phyloP scores from a whole-genome alignment of 768 basidiomycete species.

The Trametopsis cervina region DNA sequence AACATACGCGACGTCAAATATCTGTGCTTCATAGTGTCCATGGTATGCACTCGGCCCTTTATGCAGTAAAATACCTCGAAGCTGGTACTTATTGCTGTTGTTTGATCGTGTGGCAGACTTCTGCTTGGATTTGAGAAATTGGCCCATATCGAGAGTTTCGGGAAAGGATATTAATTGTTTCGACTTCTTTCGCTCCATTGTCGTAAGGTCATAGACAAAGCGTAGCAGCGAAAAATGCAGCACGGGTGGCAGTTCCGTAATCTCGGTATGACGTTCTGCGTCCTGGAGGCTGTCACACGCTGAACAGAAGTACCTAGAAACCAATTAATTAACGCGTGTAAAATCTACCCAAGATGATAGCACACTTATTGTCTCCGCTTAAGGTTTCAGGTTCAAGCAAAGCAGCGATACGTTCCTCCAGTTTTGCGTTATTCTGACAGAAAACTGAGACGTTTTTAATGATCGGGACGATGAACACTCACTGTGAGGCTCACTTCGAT shows the following conservation, averaged over 20 bases:
- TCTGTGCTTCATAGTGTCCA: slow-evolving; percentile 85
- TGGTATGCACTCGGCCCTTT: slow-evolving; percentile 90
- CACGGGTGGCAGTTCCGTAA: slow-evolving; percentile 73
- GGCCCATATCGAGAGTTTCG: slow-evolving; percentile 60
- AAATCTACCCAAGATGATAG: slow-evolving; percentile 3
- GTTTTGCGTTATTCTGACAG: slow-evolving; percentile 57
- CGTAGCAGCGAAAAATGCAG: slow-evolving; percentile 89
- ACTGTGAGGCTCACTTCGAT: slow-evolving; percentile 84
- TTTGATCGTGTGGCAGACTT: slow-evolving; percentile 6
- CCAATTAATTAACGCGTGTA: not conserved
- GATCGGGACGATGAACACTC: slow-evolving; percentile 12
- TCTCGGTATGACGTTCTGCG: slow-evolving; percentile 70
- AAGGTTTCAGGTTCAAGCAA: slow-evolving; percentile 66
- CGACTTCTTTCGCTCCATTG: slow-evolving; percentile 81
- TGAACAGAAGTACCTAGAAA: slow-evolving; percentile 69
- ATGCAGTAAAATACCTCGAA: slow-evolving; percentile 82
- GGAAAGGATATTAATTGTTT: slow-evolving; percentile 82
- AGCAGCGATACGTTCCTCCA: slow-evolving; percentile 67
- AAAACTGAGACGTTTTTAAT: not conserved
- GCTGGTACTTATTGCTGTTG: slow-evolving; percentile 50
- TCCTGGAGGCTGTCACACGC: slow-evolving; percentile 66
- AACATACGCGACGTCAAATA: slow-evolving; percentile 61
- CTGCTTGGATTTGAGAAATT: slow-evolving; percentile 38
- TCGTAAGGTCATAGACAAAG: slow-evolving; percentile 80
- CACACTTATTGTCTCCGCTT: slow-evolving; percentile 79